Conservation (phyloP, 1,284 basidiomycete genomes). For the Ganoderma boninense region DNA sequence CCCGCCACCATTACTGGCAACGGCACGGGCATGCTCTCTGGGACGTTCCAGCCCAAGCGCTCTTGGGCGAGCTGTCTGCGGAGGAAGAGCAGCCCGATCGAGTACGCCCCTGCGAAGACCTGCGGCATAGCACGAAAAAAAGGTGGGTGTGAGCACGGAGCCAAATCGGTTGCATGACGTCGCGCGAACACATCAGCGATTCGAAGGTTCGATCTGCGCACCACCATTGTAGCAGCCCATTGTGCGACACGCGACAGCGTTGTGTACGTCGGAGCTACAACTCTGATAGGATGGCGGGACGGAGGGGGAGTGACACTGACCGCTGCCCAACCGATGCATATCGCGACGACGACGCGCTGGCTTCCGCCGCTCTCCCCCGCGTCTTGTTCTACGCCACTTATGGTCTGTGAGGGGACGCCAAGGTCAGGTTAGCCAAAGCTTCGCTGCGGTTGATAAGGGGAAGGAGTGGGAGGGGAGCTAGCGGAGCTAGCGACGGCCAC, state of each 20-base stretch:
- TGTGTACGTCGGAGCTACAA: not conserved
- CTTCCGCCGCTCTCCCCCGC: conserved; percentile 13
- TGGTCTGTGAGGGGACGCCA: conserved; percentile 13
- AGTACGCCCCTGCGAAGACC: conserved; percentile 54
- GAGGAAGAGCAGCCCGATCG: conserved; percentile 54
- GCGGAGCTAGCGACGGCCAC: conserved; percentile 11
- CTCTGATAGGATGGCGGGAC: not conserved
- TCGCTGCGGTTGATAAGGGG: not conserved
- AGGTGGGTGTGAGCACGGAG: not conserved
- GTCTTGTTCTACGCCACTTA: conserved; percentile 21
- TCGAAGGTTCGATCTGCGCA: conserved; percentile 5
- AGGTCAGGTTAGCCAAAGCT: conserved; percentile 3
- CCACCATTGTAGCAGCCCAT: not conserved
- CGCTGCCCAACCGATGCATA: conserved; percentile 28
- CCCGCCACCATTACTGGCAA: conserved; percentile 8
- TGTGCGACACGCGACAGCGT: not conserved
- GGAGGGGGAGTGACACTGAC: conserved; percentile 16
- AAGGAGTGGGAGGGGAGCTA: not conserved
- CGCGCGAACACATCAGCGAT: conserved; percentile 12
- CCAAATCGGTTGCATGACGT: conserved; percentile 10
- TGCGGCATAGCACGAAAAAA: conserved; percentile 31
- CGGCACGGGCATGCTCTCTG: conserved; percentile 17
- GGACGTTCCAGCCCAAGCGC: conserved; percentile 41
- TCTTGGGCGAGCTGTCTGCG: conserved; percentile 58
- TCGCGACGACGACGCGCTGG: conserved; percentile 12